Evolutionary conservation across 352 stramenopile genomes (phyloP), one percentile per base, ranked within the genome.

Genomic region (Phytophthora sojae): DNA sequence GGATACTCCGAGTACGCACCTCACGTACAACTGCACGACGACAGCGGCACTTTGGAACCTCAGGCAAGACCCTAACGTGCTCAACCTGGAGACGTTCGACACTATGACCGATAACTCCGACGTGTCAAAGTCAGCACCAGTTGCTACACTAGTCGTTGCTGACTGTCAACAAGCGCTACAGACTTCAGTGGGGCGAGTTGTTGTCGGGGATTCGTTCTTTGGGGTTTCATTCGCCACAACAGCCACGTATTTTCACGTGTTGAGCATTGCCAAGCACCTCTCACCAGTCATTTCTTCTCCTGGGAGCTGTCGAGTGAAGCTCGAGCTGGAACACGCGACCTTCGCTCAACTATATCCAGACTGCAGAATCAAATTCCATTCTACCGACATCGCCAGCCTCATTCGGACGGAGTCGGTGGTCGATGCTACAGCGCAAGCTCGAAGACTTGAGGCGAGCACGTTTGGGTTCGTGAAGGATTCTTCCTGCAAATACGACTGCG

Each of bases 381-480:
- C 69, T 2, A 73, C 69, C 1, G 69, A 76, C 49, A 45, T 73
- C 7, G 19, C 32, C 2, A 72, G 69, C 37, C 63, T 76, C 51
- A 58, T 76, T 5, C 63, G 14, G 12, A 59, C 52, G 0, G 50
- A 75, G 35, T 67, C 68, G 2, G 12, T 17, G 1, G 50, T 71
- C 9, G 54, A 47, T 30, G 44, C n/a, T 23, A 15, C 32, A 6
- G 42, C 30, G 9, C 12, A 42, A 7, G 11, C 30, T 42, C 69
- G 21, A 29, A 64, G 69, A 12, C 69, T 76, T 19, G 52, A 65
- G 11, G 12, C 58, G 4, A 76, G 37, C 26, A 59, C 57, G 2
- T 76, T 76, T 45, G 69, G 57, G 0, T 76, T 76, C 19, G 57
- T 65, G 14, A 72, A 76, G 47, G 42, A 68, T 11, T 52, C 64